Percentiles rank a stretch among this genome's conserved stretches.
Evolutionary conservation across 2,329 filamentous ascomycete genomes (phyloP).

Genomic region (Botrytis tulipae): DNA sequence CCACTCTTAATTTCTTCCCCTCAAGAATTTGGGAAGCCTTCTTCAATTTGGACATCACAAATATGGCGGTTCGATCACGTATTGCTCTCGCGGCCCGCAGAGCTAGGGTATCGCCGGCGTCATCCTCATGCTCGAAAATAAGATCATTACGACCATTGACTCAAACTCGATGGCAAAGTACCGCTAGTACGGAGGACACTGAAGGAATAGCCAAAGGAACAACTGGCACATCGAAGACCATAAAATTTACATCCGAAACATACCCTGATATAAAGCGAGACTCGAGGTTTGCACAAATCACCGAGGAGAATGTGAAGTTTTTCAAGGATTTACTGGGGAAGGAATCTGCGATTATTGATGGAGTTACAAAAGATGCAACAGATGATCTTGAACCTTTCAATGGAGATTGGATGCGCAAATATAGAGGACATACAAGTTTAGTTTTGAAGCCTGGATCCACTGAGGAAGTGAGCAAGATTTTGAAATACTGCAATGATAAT

Average conservation of each 20-base stretch:
- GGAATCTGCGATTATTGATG: constrained; percentile 79
- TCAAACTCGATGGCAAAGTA: constrained; percentile 36
- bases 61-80: constrained; percentile 35
- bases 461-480: constrained; percentile 83
- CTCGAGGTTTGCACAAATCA: constrained; percentile 70
- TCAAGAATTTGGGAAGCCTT: background rate
- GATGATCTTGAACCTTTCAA: constrained; percentile 92
- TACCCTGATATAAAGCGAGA: constrained; percentile 84
- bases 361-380: constrained; percentile 67
- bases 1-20: constrained; percentile 14
- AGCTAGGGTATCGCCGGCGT: constrained; percentile 27
- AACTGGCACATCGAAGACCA: constrained; percentile 41
- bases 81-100: constrained; percentile 32
- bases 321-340: constrained; percentile 81
- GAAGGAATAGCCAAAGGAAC: constrained; percentile 34
- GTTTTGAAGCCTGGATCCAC: constrained; percentile 83
- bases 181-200: constrained; percentile 34
- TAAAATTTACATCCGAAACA: constrained; percentile 80
- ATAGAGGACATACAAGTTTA: constrained; percentile 82
- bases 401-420: constrained; percentile 99
- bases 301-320: constrained; percentile 73
- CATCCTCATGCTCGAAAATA: constrained; percentile 22
- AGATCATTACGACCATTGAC: constrained; percentile 26
- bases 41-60: constrained; percentile 19
- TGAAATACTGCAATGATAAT: constrained; percentile 94